Conservation (phyloP, 306 rosid species). For the Pterocarpus macrocarpus region DNA sequence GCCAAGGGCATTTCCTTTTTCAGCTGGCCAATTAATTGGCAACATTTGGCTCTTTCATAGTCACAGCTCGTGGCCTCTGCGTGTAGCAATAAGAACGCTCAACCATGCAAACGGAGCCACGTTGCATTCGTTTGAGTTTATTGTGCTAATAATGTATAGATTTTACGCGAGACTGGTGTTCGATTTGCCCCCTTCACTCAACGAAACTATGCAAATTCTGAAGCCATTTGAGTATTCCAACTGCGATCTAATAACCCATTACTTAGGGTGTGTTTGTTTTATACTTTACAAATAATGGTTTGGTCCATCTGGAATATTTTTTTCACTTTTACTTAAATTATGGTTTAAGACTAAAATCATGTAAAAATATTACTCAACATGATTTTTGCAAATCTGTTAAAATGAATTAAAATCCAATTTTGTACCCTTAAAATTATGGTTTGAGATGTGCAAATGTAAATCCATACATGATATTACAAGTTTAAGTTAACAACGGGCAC, state of each 20-base stretch:
- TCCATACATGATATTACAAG: neutral
- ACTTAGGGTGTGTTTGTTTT: too few species aligned
- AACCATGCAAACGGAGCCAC: slow-evolving; percentile 44
- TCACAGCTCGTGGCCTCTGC: slow-evolving; percentile 45
- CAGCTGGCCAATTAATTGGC: slow-evolving; percentile 3
- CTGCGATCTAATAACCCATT: neutral
- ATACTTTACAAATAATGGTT: too few species aligned
- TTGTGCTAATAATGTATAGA: neutral
- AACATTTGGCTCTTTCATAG: slow-evolving; percentile 49
- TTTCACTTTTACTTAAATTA: too few species aligned
- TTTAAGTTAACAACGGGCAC: neutral
- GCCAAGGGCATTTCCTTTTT: slow-evolving; percentile 47
- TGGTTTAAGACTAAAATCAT: too few species aligned
- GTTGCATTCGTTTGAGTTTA: slow-evolving; percentile 23
- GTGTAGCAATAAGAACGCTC: slow-evolving; percentile 39
- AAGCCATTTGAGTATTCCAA: neutral
- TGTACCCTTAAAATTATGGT: too few species aligned
- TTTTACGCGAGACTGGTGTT: neutral
- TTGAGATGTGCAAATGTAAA: too few species aligned
- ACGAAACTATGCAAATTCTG: too few species aligned
- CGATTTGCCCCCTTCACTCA: neutral
- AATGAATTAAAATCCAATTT: too few species aligned
- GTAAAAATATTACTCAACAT: too few species aligned
- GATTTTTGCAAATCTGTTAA: too few species aligned
- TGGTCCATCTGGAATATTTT: too few species aligned